Evolutionary conservation across 768 basidiomycete species (phyloP).

Genomic region (Cyclocybe cylindracea): DNA sequence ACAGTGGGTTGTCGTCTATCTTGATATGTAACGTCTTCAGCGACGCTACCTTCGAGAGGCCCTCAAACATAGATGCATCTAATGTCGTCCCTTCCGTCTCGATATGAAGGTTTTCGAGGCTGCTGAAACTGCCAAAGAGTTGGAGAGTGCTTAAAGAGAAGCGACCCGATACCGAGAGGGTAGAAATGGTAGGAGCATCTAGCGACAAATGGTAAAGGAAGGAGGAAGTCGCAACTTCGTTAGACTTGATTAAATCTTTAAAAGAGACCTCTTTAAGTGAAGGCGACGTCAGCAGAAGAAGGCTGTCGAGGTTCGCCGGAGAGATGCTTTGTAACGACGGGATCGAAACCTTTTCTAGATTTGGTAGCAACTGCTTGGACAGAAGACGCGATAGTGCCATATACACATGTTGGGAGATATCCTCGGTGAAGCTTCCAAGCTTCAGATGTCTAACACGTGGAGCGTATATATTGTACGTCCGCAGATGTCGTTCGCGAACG

Average conservation of each 20-base stretch:
- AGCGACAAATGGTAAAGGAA: too few species aligned
- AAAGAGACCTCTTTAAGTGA: neutral
- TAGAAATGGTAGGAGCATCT: too few species aligned
- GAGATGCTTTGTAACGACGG: neutral
- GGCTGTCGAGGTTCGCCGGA: neutral
- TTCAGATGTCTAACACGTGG: neutral
- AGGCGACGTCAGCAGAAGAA: neutral
- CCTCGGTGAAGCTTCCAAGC: neutral
- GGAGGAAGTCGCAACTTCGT: too few species aligned
- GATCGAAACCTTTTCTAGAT: neutral
- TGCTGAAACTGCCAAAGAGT: too few species aligned
- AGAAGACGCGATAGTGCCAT: neutral
- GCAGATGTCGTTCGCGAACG: neutral
- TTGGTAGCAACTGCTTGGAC: neutral
- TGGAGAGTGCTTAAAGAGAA: too few species aligned
- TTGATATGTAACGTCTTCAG: too few species aligned
- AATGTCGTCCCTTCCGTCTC: too few species aligned
- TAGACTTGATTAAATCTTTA: neutral
- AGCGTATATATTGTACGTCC: conserved; percentile 1
- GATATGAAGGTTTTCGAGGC: too few species aligned
- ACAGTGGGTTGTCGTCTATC: too few species aligned
- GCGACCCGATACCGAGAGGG: too few species aligned
- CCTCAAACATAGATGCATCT: too few species aligned
- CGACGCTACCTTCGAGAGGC: too few species aligned
- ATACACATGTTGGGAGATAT: conserved; percentile 4